A percentile compares a stretch with the other conserved stretches of the same genome.
These are phyloP conservation scores for Dactylorhiza incarnata DNA, from an alignment of 106 monocot species.

Conservation along the genomic window DNA sequence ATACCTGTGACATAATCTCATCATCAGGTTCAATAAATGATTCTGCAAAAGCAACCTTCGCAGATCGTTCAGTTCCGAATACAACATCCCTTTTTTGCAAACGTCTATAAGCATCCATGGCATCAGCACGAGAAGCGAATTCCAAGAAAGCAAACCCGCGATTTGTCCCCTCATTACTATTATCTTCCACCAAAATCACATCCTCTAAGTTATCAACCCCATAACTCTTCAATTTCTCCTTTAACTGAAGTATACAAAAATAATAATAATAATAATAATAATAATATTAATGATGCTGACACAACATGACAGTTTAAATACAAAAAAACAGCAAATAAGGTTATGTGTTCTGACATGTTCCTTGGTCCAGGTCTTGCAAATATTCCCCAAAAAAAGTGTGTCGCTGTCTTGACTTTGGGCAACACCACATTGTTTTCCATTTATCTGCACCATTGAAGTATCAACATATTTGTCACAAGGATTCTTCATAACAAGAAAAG, in stretches of 20 bases:
- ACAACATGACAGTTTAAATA: not conserved
- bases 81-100: slow-evolving; percentile 72
- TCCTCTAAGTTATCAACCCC: slow-evolving; percentile 82
- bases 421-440: slow-evolving; percentile 87
- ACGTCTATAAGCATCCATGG: slow-evolving; percentile 71
- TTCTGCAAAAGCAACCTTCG: slow-evolving; percentile 92
- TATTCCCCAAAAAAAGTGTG: slow-evolving; percentile 86
- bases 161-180: slow-evolving; percentile 70
- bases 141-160: slow-evolving; percentile 96
- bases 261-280: slow-evolving; percentile 5
- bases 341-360: slow-evolving; percentile 43
- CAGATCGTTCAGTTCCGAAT: slow-evolving; percentile 74
- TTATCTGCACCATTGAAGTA: slow-evolving; percentile 34
- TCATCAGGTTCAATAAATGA: slow-evolving; percentile 86
- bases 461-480: not conserved
- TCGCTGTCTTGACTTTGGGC: slow-evolving; percentile 87
- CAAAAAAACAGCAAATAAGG: slow-evolving; percentile 2
- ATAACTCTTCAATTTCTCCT: slow-evolving; percentile 67
- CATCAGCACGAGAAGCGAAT: slow-evolving; percentile 73
- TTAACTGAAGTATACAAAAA: slow-evolving; percentile 42
- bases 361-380: slow-evolving; percentile 89
- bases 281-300: not conserved
- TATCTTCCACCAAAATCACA: slow-evolving; percentile 64
- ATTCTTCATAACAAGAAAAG: not conserved
- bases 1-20: slow-evolving; percentile 95